Evolutionary conservation across 257 asterid genomes (phyloP).

Genomic region (Oldenlandia corymbosa): DNA sequence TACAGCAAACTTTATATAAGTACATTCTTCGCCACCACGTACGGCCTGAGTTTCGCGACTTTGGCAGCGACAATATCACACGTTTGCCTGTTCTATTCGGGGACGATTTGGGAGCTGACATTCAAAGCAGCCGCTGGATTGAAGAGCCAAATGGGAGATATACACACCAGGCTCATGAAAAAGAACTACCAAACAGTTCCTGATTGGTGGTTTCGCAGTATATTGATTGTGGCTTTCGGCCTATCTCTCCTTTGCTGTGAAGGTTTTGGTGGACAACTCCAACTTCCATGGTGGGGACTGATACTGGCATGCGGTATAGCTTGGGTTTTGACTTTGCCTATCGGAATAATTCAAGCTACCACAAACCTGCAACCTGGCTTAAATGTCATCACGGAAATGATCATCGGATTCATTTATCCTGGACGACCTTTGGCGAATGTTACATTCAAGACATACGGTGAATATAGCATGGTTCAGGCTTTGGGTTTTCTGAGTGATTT

Average conservation of each 20-base stretch:
- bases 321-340: constrained; percentile 52
- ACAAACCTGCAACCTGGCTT: constrained; percentile 67
- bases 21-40: constrained; percentile 47
- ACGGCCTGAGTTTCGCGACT: constrained; percentile 68
- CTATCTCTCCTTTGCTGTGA: constrained; percentile 43
- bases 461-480: constrained; percentile 70
- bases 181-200: constrained; percentile 51
- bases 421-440: constrained; percentile 76
- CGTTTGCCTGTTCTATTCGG: constrained; percentile 55
- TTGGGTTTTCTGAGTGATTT: constrained; percentile 54
- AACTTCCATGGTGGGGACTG: constrained; percentile 95
- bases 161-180: constrained; percentile 69
- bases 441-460: constrained; percentile 72
- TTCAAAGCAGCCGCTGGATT: no score
- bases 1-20: constrained; percentile 63
- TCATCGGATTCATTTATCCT: constrained; percentile 61
- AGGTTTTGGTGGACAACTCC: constrained; percentile 54
- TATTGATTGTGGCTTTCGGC: constrained; percentile 29
- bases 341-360: constrained; percentile 67
- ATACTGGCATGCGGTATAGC: constrained; percentile 50
- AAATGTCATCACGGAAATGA: constrained; percentile 65
- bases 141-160: constrained; percentile 26
- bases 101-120: constrained; percentile 39
- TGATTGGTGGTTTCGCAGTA: constrained; percentile 56
- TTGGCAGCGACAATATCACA: constrained; percentile 62